Base-by-base conservation (phyloP, 495 filamentous ascomycete species). In the Cercophora samala region DNA sequence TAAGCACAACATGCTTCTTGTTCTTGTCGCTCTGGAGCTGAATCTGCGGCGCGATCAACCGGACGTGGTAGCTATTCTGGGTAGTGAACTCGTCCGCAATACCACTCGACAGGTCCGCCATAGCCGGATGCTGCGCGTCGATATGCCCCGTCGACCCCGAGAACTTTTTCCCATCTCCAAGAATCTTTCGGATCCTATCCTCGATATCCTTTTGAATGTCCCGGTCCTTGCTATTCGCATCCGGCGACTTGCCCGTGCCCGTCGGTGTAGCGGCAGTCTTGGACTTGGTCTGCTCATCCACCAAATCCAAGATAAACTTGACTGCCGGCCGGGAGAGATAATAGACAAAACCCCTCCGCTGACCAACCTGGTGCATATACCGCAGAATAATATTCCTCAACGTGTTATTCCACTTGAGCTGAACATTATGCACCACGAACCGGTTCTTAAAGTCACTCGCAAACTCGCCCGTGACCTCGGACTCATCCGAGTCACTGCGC, bases 21-120 rank as follows among this genome's bases (percentile, higher is more conserved):
- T 97, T 97, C 84, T 98, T 98, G 71, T 98, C 94, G 74, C 96
- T 98, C 74, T 98, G 93, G 59, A 99, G 83, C 75, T 99, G 95
- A 62, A 99, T 96, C 74, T 99, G 95, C 53, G 95, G 95, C 11
- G 94, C 96, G 72, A 98, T 97, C 17, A 99, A 85, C 24, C 93
- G 92, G 71, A 98, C 84, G 74, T 97, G 91, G 74, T 97, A 99
- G 71, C 90, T 92, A 75, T 96, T 97, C 70, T 95, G 91, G 3
- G 94, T 87, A n/a, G 89, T 89, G 75, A 93, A 98, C 64, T 97
- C 92, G n/a, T 90, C 84, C 2, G 92, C 86, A 68, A 98, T 90
- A 64, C 92, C 89, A 52, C 91, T 84, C 15, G 84, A 88, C 11
- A 90, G 84, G 64, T 89, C 83, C 52, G 88, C 88, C 75, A 81